These are phyloP conservation scores for Daldinia loculata DNA, from an alignment of 495 filamentous ascomycete species.

Conservation along the genomic window DNA sequence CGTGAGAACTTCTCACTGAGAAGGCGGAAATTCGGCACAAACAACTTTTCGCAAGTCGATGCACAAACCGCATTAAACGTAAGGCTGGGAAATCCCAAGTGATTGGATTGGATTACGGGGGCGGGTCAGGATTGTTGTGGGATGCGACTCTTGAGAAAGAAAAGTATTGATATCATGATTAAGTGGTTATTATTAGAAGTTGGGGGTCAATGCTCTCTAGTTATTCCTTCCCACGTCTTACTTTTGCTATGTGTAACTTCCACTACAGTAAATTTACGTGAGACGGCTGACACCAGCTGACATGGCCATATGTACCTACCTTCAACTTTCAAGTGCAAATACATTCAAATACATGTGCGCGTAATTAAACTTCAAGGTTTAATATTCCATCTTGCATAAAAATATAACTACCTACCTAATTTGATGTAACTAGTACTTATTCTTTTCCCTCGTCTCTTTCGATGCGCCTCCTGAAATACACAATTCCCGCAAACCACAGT, in stretches of 20 bases:
- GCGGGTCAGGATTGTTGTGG: not conserved
- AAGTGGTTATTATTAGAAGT: not conserved
- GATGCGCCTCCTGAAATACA: not conserved
- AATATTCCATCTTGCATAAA: no score
- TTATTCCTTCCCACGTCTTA: not conserved
- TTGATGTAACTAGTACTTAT: no score
- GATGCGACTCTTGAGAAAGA: not conserved
- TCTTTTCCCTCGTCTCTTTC: not conserved
- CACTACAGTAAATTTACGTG: no score
- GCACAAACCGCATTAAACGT: not conserved
- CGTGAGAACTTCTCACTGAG: not conserved
- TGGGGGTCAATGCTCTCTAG: not conserved
- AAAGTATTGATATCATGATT: not conserved
- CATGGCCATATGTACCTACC: not conserved
- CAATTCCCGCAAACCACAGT: not conserved
- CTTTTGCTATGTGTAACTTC: no score
- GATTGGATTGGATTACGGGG: not conserved
- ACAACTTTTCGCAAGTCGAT: not conserved
- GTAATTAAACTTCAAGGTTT: no score
- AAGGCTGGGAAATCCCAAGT: constrained; percentile 4
- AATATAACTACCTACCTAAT: no score
- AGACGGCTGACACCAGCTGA: not conserved
- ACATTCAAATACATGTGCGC: no score
- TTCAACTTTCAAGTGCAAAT: no score
- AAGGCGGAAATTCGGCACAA: not conserved